phyloP scores from a whole-genome alignment of 192 early-diverging fungal genomes.

The Backusella macrospora region DNA sequence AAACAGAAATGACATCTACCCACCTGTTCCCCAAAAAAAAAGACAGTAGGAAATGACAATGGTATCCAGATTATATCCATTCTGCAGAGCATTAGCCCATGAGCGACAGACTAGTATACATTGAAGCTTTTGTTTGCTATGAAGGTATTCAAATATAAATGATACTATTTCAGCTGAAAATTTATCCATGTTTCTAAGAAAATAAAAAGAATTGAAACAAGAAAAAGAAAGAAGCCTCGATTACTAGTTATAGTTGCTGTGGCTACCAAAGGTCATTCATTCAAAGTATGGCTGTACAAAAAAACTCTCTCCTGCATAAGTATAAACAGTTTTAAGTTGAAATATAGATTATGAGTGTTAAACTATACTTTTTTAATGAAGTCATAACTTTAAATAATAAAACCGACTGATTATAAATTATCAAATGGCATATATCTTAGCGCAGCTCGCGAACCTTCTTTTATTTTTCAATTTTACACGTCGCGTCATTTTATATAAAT shows the following conservation, averaged over 20 bases:
- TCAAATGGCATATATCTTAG: too few species aligned
- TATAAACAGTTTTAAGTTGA: neutral
- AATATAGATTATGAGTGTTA: neutral
- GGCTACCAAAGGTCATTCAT: neutral
- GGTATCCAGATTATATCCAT: neutral
- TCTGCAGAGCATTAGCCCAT: neutral
- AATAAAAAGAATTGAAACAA: neutral
- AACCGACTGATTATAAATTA: too few species aligned
- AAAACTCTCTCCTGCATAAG: neutral
- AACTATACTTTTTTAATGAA: too few species aligned
- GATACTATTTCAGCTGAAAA: neutral
- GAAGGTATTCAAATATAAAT: neutral
- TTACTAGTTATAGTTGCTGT: neutral
- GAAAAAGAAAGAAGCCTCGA: neutral
- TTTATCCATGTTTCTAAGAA: neutral
- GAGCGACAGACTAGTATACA: neutral
- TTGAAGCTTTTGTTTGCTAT: neutral
- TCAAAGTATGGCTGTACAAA: neutral
- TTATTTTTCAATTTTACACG: too few species aligned
- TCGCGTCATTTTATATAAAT: too few species aligned
- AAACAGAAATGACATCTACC: neutral
- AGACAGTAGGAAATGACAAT: neutral
- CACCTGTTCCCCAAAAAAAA: conserved; percentile 1
- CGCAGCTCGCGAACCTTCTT: too few species aligned
- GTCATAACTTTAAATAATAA: too few species aligned